Evolutionary conservation across 495 filamentous ascomycete species (phyloP).

Genomic region (Evernia prunastri): DNA sequence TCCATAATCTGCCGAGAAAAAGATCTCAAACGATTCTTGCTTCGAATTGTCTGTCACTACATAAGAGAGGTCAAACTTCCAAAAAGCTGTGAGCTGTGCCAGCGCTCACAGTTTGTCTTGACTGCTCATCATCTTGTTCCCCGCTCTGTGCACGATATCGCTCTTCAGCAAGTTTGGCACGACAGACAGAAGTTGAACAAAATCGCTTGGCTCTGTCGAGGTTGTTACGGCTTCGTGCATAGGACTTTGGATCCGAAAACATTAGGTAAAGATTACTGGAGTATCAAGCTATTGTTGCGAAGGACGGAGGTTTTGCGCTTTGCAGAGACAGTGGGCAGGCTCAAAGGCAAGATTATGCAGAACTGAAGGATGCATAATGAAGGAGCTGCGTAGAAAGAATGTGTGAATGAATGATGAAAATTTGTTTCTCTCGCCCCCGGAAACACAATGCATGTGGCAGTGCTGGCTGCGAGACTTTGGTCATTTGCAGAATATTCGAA

Average conservation of each 20-base stretch:
- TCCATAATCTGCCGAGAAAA: neutral
- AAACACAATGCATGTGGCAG: neutral
- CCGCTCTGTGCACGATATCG: neutral
- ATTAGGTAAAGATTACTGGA: slow-evolving; percentile 1
- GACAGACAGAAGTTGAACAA: neutral
- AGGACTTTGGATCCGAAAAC: neutral
- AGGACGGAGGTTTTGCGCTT: slow-evolving; percentile 1
- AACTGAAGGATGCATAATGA: neutral
- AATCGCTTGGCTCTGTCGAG: slow-evolving; percentile 9
- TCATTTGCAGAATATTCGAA: neutral
- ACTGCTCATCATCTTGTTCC: slow-evolving; percentile 9
- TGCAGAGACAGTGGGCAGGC: neutral
- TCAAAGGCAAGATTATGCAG: neutral
- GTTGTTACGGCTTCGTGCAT: neutral
- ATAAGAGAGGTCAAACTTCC: neutral
- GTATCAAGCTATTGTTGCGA: neutral
- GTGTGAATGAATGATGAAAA: neutral
- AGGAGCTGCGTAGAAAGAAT: too few species aligned
- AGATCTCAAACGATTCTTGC: neutral
- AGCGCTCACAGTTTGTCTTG: neutral
- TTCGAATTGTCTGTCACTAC: neutral
- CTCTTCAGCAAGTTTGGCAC: neutral
- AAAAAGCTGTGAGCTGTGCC: neutral
- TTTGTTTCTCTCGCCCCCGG: neutral
- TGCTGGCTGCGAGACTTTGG: neutral